phyloP scores from a whole-genome alignment of 2,329 filamentous ascomycete species.

The Aspergillus latus region DNA sequence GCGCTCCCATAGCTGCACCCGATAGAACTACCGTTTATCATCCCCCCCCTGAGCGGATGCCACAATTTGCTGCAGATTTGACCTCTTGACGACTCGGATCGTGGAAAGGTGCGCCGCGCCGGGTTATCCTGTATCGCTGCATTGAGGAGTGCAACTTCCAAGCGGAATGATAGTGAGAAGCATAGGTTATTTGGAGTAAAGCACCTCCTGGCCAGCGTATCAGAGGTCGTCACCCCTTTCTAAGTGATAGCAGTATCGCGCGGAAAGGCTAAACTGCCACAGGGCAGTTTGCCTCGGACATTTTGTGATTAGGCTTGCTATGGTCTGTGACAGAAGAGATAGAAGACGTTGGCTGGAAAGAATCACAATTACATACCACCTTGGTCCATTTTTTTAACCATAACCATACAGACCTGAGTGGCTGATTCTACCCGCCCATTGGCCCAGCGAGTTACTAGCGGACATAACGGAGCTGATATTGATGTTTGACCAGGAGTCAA shows the following conservation, averaged over 20 bases:
- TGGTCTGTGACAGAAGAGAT: constrained; percentile 5
- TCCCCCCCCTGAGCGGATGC: background rate
- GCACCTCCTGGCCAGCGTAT: background rate
- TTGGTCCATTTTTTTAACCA: background rate
- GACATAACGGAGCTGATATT: background rate
- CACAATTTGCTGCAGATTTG: background rate
- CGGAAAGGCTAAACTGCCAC: constrained; percentile 3
- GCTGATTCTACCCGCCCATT: background rate
- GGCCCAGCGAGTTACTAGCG: background rate
- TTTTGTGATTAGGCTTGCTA: constrained; percentile 4
- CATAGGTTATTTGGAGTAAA: constrained; percentile 1
- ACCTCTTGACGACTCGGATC: background rate
- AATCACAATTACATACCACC: constrained; percentile 7
- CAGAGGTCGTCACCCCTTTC: background rate
- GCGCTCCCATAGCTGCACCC: background rate
- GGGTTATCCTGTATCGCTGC: background rate
- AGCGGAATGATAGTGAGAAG: constrained; percentile 1
- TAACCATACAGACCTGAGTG: background rate
- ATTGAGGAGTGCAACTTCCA: background rate
- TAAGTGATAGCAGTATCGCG: background rate
- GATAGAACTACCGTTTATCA: background rate
- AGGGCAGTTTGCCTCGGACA: background rate
- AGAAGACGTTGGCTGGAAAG: constrained; percentile 8
- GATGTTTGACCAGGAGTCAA: background rate
- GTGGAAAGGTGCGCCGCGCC: background rate